Conservation (phyloP, 148 eudicot species). For the Dianthus caryophyllus region DNA sequence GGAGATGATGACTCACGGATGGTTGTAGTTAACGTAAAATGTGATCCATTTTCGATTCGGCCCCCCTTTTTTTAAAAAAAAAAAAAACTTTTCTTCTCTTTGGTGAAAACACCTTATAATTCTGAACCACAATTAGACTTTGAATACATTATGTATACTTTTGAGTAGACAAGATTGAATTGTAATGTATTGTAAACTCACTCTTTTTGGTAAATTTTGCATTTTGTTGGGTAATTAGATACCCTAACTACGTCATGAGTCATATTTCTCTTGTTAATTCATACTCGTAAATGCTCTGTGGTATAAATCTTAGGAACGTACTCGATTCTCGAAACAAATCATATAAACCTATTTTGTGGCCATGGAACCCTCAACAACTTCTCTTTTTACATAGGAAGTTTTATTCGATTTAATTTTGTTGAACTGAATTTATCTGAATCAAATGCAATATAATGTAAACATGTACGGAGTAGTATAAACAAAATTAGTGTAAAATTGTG, state of each 20-base stretch:
- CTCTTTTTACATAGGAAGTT: no score
- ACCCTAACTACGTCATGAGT: not conserved
- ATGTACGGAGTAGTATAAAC: no score
- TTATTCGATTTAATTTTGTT: no score
- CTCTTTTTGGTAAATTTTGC: not conserved
- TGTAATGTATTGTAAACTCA: not conserved
- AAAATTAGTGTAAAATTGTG: no score
- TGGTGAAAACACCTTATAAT: slow-evolving; percentile 6
- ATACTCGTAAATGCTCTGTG: not conserved
- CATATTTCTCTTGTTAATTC: not conserved
- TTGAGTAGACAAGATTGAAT: slow-evolving; percentile 2
- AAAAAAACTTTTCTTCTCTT: not conserved
- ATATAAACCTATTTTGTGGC: no score
- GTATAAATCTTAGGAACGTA: no score
- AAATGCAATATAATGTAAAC: no score
- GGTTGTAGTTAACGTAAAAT: no score
- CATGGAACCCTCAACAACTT: no score
- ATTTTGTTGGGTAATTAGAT: not conserved
- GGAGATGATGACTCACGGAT: slow-evolving; percentile 2
- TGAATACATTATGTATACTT: slow-evolving; percentile 5
- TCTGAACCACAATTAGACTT: slow-evolving; percentile 17
- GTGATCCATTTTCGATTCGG: slow-evolving; percentile 15
- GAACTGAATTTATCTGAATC: no score
- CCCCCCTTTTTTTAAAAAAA: no score
- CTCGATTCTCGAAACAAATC: no score